A percentile compares a stretch with the other conserved stretches of the same genome.
Evolutionary conservation across 495 filamentous ascomycete species (phyloP).

Genomic region (Neurospora intermedia): DNA sequence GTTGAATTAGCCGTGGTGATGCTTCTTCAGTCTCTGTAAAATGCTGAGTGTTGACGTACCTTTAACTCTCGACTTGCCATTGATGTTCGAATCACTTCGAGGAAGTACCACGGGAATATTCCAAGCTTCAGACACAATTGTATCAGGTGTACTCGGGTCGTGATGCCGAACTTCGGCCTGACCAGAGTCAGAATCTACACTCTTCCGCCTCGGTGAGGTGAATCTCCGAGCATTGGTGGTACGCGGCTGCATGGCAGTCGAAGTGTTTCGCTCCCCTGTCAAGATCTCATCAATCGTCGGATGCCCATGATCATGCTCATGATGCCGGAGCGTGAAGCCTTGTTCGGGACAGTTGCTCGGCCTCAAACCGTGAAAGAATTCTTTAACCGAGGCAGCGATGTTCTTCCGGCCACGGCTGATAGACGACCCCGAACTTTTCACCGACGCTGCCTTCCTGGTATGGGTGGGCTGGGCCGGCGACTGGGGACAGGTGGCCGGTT

Average conservation of each 20-base stretch:
- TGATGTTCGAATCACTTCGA: constrained; percentile 6
- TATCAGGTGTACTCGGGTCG: constrained; percentile 3
- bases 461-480: neutral
- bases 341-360: constrained; percentile 33
- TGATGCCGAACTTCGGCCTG: constrained; percentile 1
- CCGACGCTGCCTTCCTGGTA: neutral
- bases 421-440: neutral
- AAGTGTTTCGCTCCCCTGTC: neutral
- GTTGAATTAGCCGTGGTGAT: neutral
- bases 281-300: neutral
- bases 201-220: neutral
- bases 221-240: neutral
- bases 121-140: constrained; percentile 11
- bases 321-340: constrained; percentile 25
- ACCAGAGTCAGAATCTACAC: neutral
- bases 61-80: neutral
- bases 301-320: neutral
- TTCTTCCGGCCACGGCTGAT: neutral
- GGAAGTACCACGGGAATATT: constrained; percentile 11
- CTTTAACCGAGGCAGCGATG: constrained; percentile 14
- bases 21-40: neutral
- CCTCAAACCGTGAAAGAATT: constrained; percentile 23
- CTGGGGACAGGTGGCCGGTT: neutral
- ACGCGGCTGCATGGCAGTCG: neutral
- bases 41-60: neutral